Conservation (phyloP, 192 early-diverging fungal species). For the Coemansia sp. region DNA sequence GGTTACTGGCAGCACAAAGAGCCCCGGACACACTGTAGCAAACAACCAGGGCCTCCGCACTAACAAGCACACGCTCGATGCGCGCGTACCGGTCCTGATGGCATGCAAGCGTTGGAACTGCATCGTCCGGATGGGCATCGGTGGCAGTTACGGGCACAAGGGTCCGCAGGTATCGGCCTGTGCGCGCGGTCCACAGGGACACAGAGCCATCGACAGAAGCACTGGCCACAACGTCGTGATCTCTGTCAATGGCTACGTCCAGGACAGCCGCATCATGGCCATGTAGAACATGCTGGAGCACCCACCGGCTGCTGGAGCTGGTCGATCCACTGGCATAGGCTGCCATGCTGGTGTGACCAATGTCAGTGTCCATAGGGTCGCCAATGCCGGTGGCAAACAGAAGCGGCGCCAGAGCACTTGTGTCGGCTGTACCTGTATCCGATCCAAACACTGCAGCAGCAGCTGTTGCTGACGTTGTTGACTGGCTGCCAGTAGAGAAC, state of each 20-base stretch:
- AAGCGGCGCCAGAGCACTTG: conserved; percentile 6
- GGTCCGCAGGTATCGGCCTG: conserved; percentile 38
- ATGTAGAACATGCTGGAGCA: conserved; percentile 26
- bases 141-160: conserved; percentile 12
- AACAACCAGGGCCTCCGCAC: conserved; percentile 28
- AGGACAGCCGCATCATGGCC: conserved; percentile 42
- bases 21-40: conserved; percentile 46
- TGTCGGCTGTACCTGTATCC: neutral
- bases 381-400: conserved; percentile 40
- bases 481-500: neutral
- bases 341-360: conserved; percentile 37
- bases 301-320: conserved; percentile 9
- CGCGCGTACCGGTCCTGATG: conserved; percentile 20
- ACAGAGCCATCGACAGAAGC: conserved; percentile 43
- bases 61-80: conserved; percentile 39
- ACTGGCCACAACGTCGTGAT: conserved; percentile 40
- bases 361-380: conserved; percentile 35
- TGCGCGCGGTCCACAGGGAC: conserved; percentile 25
- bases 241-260: conserved; percentile 28
- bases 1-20: conserved; percentile 1
- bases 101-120: conserved; percentile 11
- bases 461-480: neutral
- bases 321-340: conserved; percentile 7
- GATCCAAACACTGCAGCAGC: conserved; percentile 11
- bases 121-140: conserved; percentile 5